Evolutionary conservation across 352 stramenopile species (phyloP).

Genomic region (Globisporangium rhizosaccharum): DNA sequence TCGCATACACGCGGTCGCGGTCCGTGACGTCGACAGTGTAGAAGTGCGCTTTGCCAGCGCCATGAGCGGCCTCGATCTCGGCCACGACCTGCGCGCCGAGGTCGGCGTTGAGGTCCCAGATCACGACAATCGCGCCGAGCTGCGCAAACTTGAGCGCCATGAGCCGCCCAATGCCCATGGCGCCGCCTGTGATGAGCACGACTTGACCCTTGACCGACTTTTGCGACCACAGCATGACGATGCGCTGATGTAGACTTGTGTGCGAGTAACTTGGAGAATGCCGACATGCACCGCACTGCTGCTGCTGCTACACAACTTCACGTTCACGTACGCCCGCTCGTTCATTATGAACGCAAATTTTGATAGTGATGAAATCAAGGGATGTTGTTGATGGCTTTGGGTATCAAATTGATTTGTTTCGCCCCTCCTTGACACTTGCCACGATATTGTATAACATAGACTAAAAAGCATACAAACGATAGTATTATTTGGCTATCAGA

Average conservation of each 20-base stretch:
- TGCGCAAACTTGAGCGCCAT: slow-evolving; percentile 32
- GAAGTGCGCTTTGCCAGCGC: slow-evolving; percentile 14
- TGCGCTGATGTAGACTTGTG: no score
- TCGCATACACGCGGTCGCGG: slow-evolving; percentile 22
- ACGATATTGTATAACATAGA: no score
- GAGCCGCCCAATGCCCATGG: slow-evolving; percentile 42
- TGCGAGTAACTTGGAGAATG: neutral
- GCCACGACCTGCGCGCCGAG: slow-evolving; percentile 21
- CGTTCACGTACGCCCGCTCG: no score
- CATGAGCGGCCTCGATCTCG: slow-evolving; percentile 24
- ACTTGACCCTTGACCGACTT: slow-evolving; percentile 47
- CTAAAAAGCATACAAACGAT: neutral
- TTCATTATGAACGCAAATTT: neutral
- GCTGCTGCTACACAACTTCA: no score
- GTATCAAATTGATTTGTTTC: no score
- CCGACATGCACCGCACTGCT: neutral
- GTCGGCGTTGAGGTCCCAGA: slow-evolving; percentile 34
- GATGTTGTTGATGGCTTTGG: neutral
- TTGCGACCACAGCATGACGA: slow-evolving; percentile 3
- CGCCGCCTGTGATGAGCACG: slow-evolving; percentile 48
- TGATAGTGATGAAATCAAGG: no score
- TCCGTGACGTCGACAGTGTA: slow-evolving; percentile 35
- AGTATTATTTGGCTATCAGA: no score
- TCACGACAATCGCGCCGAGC: slow-evolving; percentile 29
- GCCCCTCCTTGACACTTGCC: no score